Evolutionary conservation across 2,329 filamentous ascomycete genomes (phyloP), one percentile per base, ranked within the genome.

Genomic region (Coniella lustricola): DNA sequence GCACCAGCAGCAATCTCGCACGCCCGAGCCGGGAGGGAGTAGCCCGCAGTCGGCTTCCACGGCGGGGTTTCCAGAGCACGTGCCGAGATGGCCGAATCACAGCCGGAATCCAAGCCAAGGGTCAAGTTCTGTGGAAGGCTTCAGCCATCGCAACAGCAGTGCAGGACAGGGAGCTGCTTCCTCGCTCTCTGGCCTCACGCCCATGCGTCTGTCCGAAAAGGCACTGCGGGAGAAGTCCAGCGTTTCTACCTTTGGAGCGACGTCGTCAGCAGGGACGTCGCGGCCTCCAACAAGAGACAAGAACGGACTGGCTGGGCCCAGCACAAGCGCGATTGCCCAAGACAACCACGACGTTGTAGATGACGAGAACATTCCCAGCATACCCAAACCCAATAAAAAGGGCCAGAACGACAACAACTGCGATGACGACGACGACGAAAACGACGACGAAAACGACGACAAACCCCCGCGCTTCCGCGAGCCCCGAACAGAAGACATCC

Each of bases 401-500:
- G 59, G 61, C 29, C 22, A 34, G 45, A 41, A 49, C 29, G 36
- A 42, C 17, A 25, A 34, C 34, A 34, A 35, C 52, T 53, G 37
- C 40, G 17, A 56, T 20, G 55, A 60, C 3, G 61, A 59, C 7
- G 49, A 54, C 7, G 54, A 56, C 14, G 39, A 55, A 7, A 54
- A 35, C 45, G 20, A 55, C 22, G 56, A 60, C 3, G 61, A 59
- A 7, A 48, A 55, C 9, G 53, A 56, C 13, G 37, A 55, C 20
- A 21, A 53, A 34, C 41, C 53, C 20, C 58, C 54, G 21, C 57
- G 76, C 48, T 78, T 84, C 61, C 79, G 82, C 20, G 88, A 95
- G 62, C 84, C 82, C 4, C 79, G 84, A 21, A 78, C 87, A 3
- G 89, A 95, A 55, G 93, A 98, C 61, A 76, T 96, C 46, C 93